Base-by-base conservation (phyloP, 2,329 filamentous ascomycete species). In the Neoscytalidium dimidiatum region DNA sequence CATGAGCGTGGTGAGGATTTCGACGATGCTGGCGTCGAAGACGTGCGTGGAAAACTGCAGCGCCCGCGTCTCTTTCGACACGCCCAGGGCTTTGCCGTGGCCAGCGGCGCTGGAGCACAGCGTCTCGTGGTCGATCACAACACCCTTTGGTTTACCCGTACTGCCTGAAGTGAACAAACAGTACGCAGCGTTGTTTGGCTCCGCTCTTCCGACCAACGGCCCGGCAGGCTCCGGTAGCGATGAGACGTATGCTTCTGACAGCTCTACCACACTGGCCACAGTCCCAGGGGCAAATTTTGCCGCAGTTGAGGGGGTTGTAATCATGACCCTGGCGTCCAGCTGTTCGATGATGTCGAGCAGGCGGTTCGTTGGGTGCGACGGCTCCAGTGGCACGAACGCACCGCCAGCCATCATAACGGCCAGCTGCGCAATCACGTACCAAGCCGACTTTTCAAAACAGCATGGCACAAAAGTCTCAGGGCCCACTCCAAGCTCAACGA, bases 101-200 rank as follows among this genome's bases (percentile, higher is more conserved):
- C 49, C 49, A 7, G 49, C 49, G 14, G 75, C 75, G 51, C 75
- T 74, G 1, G 73, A 72, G 28, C 66, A 68, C 26, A 75, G 71
- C 33, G 72, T 71, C 28, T 62, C 62, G 52, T 68, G 67, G 4
- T 38, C 19, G 5, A 78, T 69, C n/a, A 70, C 64, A 29, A 72
- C 67, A 41, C 69, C 63, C 33, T 67, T 67, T 5, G 66, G 66
- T 7, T 13, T 33, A 17, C 66, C 66, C 17, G 66, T 67, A 7
- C 31, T 38, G 9, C 66, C 66, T 3, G 62, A 65, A 9, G 65
- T 67, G 19, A 67, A 96, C 90, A 96, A 94, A 67, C 95, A 85
- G 80, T 96, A 67, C 26, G 49, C 33, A 31, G 65, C 64, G 41
- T 64, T 33, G 38, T 62, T 1, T 38, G 57, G 57, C 3, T 35